These are phyloP conservation scores for Paecilomyces formosus DNA, from an alignment of 2,329 filamentous ascomycete genomes.

Conservation along the genomic window DNA sequence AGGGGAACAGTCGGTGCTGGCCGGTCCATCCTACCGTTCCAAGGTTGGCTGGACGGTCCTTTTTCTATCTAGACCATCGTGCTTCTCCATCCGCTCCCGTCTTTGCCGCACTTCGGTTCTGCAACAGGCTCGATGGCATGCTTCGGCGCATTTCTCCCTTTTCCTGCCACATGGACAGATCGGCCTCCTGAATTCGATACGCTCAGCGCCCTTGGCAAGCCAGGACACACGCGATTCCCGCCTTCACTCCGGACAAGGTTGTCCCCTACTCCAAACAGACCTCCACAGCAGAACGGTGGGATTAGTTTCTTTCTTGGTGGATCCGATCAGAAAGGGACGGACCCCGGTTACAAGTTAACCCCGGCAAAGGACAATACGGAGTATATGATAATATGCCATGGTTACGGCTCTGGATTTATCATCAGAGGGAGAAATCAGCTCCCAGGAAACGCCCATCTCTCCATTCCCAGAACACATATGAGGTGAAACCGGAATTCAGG, in stretches of 20 bases:
- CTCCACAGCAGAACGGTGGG: neutral
- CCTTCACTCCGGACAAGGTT: neutral
- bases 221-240: neutral
- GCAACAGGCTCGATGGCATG: no score
- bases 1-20: neutral
- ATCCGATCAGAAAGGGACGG: neutral
- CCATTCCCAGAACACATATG: no score
- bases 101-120: neutral
- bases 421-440: no score
- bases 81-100: neutral
- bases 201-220: neutral
- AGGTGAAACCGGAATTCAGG: no score
- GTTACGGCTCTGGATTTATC: no score
- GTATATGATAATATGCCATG: neutral
- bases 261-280: neutral
- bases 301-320: neutral
- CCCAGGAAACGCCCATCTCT: no score
- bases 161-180: neutral
- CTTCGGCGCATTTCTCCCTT: neutral
- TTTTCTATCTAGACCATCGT: neutral
- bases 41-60: neutral
- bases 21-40: neutral
- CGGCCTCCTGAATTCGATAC: neutral
- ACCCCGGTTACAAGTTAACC: neutral
- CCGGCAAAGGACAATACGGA: neutral